Percentiles rank a stretch among this genome's conserved stretches.
phyloP scores from a whole-genome alignment of 228 moss, liverwort and hornwort species.

The Sphagnum magellanicum region DNA sequence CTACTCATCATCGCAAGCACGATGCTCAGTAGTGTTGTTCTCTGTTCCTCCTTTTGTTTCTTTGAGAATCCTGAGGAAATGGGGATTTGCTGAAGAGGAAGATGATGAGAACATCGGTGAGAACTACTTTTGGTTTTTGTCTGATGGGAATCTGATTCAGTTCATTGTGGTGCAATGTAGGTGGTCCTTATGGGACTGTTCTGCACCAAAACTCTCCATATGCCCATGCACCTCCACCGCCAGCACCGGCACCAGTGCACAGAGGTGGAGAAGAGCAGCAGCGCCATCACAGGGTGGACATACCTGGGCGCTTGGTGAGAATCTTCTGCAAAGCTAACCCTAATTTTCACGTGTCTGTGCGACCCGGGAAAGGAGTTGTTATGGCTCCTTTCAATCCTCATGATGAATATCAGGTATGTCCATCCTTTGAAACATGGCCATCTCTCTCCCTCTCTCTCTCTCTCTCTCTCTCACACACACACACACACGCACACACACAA shows the following conservation, averaged over 20 bases:
- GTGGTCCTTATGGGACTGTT: not conserved
- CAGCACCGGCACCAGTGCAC: not conserved
- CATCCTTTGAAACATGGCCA: too few species aligned
- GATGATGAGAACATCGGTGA: too few species aligned
- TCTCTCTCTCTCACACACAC: too few species aligned
- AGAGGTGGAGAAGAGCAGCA: not conserved
- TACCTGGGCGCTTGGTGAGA: conserved; percentile 18
- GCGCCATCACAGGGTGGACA: not conserved
- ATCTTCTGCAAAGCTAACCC: conserved; percentile 13
- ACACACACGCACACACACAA: too few species aligned
- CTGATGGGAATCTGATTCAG: not conserved
- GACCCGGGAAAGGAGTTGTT: conserved; percentile 8
- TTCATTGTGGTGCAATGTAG: too few species aligned
- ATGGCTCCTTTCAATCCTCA: conserved; percentile 14
- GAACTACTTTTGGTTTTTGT: too few species aligned
- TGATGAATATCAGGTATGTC: conserved; percentile 32
- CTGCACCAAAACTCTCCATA: not conserved
- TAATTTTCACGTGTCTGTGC: conserved; percentile 14
- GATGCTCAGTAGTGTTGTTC: too few species aligned
- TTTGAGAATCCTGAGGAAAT: too few species aligned
- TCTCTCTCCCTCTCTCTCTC: too few species aligned
- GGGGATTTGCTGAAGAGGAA: too few species aligned
- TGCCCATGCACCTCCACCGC: not conserved
- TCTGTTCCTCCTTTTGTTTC: too few species aligned
- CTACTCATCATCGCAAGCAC: too few species aligned